Evolutionary conservation across 768 basidiomycete species (phyloP), one percentile per base, ranked within the genome.

Genomic region (Termitomyces sp.): DNA sequence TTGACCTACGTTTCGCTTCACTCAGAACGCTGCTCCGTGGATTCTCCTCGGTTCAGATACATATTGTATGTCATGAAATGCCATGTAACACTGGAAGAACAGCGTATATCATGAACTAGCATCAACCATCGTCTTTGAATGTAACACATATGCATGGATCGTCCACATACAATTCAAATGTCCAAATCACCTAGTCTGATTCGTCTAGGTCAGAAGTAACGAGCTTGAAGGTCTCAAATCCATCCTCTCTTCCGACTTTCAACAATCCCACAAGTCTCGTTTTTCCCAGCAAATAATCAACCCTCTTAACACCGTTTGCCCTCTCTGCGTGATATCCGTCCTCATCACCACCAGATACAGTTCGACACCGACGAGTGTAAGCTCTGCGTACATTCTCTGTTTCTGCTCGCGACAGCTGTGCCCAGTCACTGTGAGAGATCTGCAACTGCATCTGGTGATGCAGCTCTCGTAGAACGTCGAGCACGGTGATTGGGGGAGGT

Each of bases 381-480:
- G 77, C 74, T 45, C 64, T 67, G 17, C 71, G 60, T 2, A 78
- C 66, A 17, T 57, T 63, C 22, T 61, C 58, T 65, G 70, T 69
- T 45, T 73, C 65, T 12, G 60, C 43, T 8, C 61, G 46, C 1
- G 63, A 62, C 50, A 80, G 55, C 21, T 59, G 60, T 0, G 56
- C 70, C 70, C 73, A 79, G 57, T 77, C 74, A 17, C 54, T 43
- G 43, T 77, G 73, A n/a, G 71, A 62, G 47, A 79, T 75, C 15
- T 70, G 69, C 53, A 67, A 64, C 51, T 79, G 80, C 57, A 87
- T 63, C n/a, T 69, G 65, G 21, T 66, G 67, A 60, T 82, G 77
- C 42, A 86, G 70, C 45, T 74, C 74, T 53, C 72, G 67, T 45
- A 87, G 71, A 19, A 88, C 74, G 59, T 86, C 85, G n/a, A 76